Percentiles rank a stretch among this genome's conserved stretches.
These are phyloP conservation scores for Euphrasia confusa DNA, from an alignment of 257 asterid species.

Conservation along the genomic window DNA sequence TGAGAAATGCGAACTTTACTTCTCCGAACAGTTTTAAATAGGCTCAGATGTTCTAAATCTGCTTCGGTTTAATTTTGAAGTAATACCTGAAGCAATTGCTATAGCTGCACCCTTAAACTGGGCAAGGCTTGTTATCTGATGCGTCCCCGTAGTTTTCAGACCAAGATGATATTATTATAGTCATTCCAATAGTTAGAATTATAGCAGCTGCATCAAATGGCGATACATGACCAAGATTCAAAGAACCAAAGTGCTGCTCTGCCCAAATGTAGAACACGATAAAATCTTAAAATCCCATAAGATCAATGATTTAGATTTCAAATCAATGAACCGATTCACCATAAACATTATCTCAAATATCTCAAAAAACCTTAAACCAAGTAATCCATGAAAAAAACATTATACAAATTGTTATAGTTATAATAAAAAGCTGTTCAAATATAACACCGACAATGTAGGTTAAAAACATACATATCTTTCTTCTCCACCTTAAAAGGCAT, in stretches of 20 bases:
- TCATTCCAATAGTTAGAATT: conserved; percentile 87
- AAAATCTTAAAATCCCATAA: no score
- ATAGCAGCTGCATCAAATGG: conserved; percentile 91
- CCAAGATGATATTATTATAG: conserved; percentile 83
- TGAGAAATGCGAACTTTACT: neutral
- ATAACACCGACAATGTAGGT: no score
- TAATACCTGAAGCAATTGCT: conserved; percentile 24
- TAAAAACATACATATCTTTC: no score
- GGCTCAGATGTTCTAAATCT: neutral
- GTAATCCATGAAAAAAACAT: conserved; percentile 6
- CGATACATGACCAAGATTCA: conserved; percentile 18
- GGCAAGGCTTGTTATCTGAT: conserved; percentile 84
- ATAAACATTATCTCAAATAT: no score
- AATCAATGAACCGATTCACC: no score
- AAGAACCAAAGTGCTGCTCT: no score
- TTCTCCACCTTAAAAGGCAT: no score
- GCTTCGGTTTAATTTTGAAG: neutral
- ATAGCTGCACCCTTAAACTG: conserved; percentile 88
- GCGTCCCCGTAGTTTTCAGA: conserved; percentile 79
- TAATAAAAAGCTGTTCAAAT: no score
- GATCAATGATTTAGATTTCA: no score
- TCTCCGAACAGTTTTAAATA: neutral
- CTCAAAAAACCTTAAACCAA: conserved; percentile 33
- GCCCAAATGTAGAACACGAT: no score
- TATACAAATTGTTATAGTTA: no score